A percentile compares a stretch with the other conserved stretches of the same genome.
phyloP scores from a whole-genome alignment of 2,329 filamentous ascomycete species.

The Chrysoporthe puriensis region DNA sequence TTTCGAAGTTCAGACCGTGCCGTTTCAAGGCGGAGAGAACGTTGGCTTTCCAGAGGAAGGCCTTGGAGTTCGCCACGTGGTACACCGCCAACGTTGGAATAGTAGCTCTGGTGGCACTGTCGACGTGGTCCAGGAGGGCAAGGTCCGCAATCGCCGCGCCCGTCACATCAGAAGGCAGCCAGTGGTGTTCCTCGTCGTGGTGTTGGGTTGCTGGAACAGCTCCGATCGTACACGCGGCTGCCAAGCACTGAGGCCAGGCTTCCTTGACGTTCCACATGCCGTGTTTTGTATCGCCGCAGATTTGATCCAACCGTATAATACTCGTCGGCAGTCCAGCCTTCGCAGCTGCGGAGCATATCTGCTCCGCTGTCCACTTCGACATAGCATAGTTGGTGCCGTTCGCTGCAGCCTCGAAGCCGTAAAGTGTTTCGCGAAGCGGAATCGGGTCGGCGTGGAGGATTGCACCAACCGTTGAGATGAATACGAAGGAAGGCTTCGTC shows the following conservation, averaged over 20 bases:
- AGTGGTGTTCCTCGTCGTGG: background rate
- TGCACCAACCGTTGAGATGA: slow-evolving; percentile 2
- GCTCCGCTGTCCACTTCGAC: slow-evolving; percentile 11
- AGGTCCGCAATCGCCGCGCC: slow-evolving; percentile 13
- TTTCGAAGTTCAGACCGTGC: background rate
- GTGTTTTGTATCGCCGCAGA: slow-evolving; percentile 7
- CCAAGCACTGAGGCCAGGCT: background rate
- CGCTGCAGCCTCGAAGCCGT: background rate
- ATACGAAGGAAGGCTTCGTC: background rate
- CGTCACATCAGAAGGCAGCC: slow-evolving; percentile 19
- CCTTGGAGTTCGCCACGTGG: background rate
- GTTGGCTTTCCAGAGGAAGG: background rate
- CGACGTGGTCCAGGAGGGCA: background rate
- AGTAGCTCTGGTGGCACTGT: background rate
- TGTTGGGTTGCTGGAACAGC: background rate
- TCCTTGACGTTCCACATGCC: slow-evolving; percentile 9
- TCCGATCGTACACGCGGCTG: background rate
- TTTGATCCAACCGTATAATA: background rate
- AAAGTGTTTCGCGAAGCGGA: background rate
- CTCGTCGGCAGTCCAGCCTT: background rate
- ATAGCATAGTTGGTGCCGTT: background rate
- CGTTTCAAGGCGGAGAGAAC: background rate
- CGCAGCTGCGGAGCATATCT: slow-evolving; percentile 14
- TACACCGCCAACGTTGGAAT: background rate
- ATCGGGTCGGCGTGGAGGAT: background rate